A percentile compares a stretch with the other conserved stretches of the same genome.
Evolutionary conservation across 345 rosid species (phyloP).

Genomic region (Bruguiera sexangula): DNA sequence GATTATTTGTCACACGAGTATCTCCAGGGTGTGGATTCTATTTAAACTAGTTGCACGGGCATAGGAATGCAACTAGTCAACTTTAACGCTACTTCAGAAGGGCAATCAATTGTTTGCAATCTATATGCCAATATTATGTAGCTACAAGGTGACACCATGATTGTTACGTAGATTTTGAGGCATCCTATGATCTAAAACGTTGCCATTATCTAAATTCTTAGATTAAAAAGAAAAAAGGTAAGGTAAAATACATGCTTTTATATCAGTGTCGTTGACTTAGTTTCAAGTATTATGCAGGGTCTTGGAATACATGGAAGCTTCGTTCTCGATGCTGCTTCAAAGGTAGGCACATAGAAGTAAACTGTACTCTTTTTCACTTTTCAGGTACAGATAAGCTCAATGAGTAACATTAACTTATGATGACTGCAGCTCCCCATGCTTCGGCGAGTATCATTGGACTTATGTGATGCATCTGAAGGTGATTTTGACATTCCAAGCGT

Average conservation of each 20-base stretch:
- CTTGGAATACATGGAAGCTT: constrained; percentile 49
- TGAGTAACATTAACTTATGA: background rate
- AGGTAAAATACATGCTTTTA: background rate
- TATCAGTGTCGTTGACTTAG: background rate
- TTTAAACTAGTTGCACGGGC: background rate
- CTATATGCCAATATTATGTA: too few species aligned
- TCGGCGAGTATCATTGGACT: constrained; percentile 55
- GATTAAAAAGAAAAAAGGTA: background rate
- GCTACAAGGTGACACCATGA: background rate
- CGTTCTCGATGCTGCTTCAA: constrained; percentile 57
- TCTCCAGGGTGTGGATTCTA: background rate
- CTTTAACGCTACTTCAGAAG: background rate
- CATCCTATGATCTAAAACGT: background rate
- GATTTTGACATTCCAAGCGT: constrained; percentile 61
- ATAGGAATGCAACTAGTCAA: background rate
- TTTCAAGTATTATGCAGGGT: constrained; percentile 44
- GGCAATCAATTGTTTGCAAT: background rate
- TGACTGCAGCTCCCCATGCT: constrained; percentile 64
- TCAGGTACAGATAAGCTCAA: constrained; percentile 4
- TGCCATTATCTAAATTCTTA: background rate
- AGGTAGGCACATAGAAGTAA: constrained; percentile 33
- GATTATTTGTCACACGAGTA: too few species aligned
- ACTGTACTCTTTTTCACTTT: background rate
- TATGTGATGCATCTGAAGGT: constrained; percentile 71
- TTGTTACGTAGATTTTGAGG: background rate